phyloP scores from a whole-genome alignment of 345 rosid species.

The Euphorbia pulcherrima region DNA sequence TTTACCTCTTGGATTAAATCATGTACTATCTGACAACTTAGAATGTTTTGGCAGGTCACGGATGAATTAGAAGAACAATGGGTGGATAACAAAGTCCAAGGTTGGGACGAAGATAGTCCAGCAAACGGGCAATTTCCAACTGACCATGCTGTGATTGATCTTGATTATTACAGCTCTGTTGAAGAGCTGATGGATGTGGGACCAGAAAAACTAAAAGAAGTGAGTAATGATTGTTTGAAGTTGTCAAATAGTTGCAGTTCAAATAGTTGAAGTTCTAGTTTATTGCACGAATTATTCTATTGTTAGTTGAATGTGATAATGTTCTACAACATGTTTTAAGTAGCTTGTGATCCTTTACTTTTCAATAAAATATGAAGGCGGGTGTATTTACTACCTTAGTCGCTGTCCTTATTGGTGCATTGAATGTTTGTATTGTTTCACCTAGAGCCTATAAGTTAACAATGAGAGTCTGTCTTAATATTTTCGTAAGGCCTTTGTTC shows the following conservation, averaged over 20 bases:
- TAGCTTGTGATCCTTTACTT: not conserved
- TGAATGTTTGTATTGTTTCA: not conserved
- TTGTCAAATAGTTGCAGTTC: conserved; percentile 1
- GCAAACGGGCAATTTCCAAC: conserved; percentile 53
- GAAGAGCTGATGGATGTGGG: conserved; percentile 91
- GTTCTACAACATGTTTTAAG: not conserved
- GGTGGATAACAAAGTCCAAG: conserved; percentile 46
- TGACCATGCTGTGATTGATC: conserved; percentile 57
- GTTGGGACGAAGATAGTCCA: conserved; percentile 54
- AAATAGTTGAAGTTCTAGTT: not conserved
- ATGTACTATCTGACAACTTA: not conserved
- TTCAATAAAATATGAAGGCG: not conserved
- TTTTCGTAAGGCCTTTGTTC: no score
- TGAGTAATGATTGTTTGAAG: conserved; percentile 25
- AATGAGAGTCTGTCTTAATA: not conserved
- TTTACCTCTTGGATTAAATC: not conserved
- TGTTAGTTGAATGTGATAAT: not conserved
- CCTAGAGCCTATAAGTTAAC: not conserved
- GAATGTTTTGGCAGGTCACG: conserved; percentile 43
- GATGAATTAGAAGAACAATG: conserved; percentile 80
- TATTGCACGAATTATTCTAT: not conserved
- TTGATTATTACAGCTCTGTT: conserved; percentile 81
- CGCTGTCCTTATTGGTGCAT: not conserved
- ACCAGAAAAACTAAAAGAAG: conserved; percentile 87
- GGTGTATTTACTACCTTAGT: not conserved